Evolutionary conservation across 352 stramenopile species (phyloP).

Genomic region (Pythium insidiosum): DNA sequence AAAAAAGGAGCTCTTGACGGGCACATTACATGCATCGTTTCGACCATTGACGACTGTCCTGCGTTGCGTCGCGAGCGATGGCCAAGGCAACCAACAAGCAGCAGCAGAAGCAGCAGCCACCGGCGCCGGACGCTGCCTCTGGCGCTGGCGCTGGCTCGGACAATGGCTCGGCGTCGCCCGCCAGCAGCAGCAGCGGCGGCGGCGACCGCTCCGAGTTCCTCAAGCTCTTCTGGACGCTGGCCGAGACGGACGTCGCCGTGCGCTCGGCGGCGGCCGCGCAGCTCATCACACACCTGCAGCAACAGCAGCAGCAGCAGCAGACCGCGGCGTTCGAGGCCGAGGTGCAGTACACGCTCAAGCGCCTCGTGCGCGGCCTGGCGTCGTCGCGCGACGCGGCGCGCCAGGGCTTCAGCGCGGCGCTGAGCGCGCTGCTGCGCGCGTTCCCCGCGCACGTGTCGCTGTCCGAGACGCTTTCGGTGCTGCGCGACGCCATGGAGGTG

Average conservation of each 20-base stretch:
- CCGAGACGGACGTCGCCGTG: slow-evolving; percentile 56
- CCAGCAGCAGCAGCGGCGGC: slow-evolving; percentile 11
- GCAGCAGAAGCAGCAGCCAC: background rate
- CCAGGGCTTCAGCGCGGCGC: slow-evolving; percentile 85
- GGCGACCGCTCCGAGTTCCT: slow-evolving; percentile 59
- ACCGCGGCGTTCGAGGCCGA: no score
- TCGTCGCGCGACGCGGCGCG: slow-evolving; percentile 84
- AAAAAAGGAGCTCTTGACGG: slow-evolving; percentile 7
- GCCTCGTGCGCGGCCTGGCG: slow-evolving; percentile 83
- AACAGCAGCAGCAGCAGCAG: no score
- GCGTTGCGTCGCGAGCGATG: slow-evolving; percentile 3
- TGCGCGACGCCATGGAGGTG: slow-evolving; percentile 74
- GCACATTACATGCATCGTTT: slow-evolving; percentile 17
- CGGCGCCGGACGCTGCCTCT: background rate
- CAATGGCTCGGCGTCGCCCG: background rate
- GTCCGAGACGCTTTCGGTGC: slow-evolving; percentile 40
- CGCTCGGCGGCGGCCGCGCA: slow-evolving; percentile 52
- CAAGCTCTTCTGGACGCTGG: slow-evolving; percentile 85
- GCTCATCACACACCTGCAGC: slow-evolving; percentile 35
- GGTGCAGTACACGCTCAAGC: slow-evolving; percentile 88
- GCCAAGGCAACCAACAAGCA: slow-evolving; percentile 14
- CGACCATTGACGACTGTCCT: background rate
- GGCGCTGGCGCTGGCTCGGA: background rate
- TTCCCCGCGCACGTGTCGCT: slow-evolving; percentile 38
- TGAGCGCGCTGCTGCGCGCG: slow-evolving; percentile 51